A percentile compares a stretch with the other conserved stretches of the same genome.
These are phyloP conservation scores for Sungouiella thailandica DNA, from an alignment of 805 yeast genomes.

Conservation along the genomic window DNA sequence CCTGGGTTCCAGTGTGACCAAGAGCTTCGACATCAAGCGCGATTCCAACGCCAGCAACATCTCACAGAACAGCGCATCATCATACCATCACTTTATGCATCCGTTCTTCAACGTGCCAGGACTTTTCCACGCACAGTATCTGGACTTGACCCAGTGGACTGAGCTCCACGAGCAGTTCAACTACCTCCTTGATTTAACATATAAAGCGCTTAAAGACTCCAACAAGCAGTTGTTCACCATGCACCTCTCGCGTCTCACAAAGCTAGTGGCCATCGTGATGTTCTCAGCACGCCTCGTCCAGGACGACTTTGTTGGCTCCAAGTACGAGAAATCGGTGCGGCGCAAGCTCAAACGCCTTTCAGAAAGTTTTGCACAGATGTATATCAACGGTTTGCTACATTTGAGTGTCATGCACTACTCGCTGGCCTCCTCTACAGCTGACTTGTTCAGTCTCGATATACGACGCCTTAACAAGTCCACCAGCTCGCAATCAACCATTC, in stretches of 20 bases:
- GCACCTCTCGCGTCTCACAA: slow-evolving; percentile 50
- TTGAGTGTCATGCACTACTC: slow-evolving; percentile 38
- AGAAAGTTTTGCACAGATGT: slow-evolving; percentile 54
- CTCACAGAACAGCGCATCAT: slow-evolving; percentile 23
- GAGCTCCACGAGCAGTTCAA: slow-evolving; percentile 45
- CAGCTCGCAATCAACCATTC: slow-evolving; percentile 7
- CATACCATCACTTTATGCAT: slow-evolving; percentile 39
- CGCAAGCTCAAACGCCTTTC: slow-evolving; percentile 49
- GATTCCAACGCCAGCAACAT: slow-evolving; percentile 34
- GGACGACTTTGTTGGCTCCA: slow-evolving; percentile 44
- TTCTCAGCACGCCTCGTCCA: slow-evolving; percentile 50
- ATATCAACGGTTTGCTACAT: slow-evolving; percentile 61
- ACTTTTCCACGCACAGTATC: slow-evolving; percentile 53
- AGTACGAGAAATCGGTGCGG: slow-evolving; percentile 43
- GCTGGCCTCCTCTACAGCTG: slow-evolving; percentile 18
- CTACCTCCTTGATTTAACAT: slow-evolving; percentile 43
- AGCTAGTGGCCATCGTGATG: slow-evolving; percentile 49
- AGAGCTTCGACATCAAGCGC: slow-evolving; percentile 30
- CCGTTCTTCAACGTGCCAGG: slow-evolving; percentile 37
- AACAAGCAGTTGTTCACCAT: slow-evolving; percentile 49
- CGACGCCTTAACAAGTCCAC: slow-evolving; percentile 20
- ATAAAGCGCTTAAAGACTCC: slow-evolving; percentile 47
- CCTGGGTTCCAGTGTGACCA: slow-evolving; percentile 7
- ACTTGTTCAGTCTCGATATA: slow-evolving; percentile 29
- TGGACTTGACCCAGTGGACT: slow-evolving; percentile 60